phyloP scores from a whole-genome alignment of 2,329 filamentous ascomycete genomes.

The Ceratocystis destructans region DNA sequence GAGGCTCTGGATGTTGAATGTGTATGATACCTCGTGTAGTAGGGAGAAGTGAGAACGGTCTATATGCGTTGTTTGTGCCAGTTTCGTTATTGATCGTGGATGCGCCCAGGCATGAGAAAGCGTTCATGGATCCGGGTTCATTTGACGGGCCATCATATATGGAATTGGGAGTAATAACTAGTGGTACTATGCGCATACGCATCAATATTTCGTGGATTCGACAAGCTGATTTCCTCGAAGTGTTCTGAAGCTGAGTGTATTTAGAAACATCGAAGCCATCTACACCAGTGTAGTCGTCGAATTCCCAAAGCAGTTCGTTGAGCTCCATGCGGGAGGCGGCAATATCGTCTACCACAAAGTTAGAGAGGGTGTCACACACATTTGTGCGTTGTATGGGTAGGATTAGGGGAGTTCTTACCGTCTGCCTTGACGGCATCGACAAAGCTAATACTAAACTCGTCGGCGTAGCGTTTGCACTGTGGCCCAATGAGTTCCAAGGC shows the following conservation, averaged over 20 bases:
- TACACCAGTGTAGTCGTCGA: conserved; percentile 40
- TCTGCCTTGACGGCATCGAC: conserved; percentile 40
- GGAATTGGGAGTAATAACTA: background rate
- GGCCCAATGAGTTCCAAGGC: conserved; percentile 39
- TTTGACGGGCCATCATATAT: conserved; percentile 11
- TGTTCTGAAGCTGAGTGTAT: conserved; percentile 35
- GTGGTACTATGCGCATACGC: conserved; percentile 35
- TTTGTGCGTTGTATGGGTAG: background rate
- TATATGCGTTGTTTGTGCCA: background rate
- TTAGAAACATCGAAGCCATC: conserved; percentile 39
- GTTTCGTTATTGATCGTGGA: background rate
- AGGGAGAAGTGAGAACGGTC: background rate
- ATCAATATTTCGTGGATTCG: conserved; percentile 38
- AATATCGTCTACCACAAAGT: conserved; percentile 33
- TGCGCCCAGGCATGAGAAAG: background rate
- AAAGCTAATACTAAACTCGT: conserved; percentile 38
- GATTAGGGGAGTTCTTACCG: conserved; percentile 28
- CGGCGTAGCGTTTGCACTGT: conserved; percentile 35
- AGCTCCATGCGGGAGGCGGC: conserved; percentile 35
- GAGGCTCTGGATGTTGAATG: conserved; percentile 10
- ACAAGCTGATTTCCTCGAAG: conserved; percentile 36
- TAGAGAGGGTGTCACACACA: background rate
- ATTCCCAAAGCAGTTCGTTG: conserved; percentile 40
- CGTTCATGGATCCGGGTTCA: background rate
- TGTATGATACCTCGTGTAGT: background rate